Base-by-base conservation (phyloP, 108 stramenopile genomes). In the Stephanodiscus triporus region DNA sequence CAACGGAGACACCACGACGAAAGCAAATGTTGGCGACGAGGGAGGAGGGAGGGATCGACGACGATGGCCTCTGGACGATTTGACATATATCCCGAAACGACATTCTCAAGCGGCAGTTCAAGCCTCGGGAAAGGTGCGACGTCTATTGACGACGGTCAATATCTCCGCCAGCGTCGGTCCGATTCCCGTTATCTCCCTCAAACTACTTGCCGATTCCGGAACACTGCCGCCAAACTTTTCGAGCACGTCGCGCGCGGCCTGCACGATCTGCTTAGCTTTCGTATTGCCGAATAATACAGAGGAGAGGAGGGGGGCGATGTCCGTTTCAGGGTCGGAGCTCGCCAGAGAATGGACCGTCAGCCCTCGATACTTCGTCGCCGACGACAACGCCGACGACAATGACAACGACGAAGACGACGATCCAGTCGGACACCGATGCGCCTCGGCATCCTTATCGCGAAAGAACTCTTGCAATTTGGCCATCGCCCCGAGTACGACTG, bases 191-290 rank as follows among this genome's bases (percentile, higher is more conserved):
- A 92, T 71, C 42, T 83, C 49, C 47, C 81, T 38, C 27, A 92
- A 50, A 6, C 75, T 64, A 16, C 42, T 10, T 40, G 78, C 75
- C n/a, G 80, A 75, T 81, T 89, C 91, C 30, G 91, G 91, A 0
- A 92, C 91, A n/a, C 66, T n/a, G 23, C 88, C 91, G 27, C 78
- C 64, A 51, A 85, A 86, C 24, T 69, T 68, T 4, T 24, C 17
- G 11, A 76, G 17, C 17, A 92, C 74, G 55, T 89, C 88, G 42
- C 84, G 60, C 6, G 91, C 76, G 54, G 91, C 85, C 66, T 79
- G 78, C 8, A 92, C 88, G 42, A 92, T 76, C 54, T 92, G 88
- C 50, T 79, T 50, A 14, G 91, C 87, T 65, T 91, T 91, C 13
- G 65, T 66, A 64, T 87, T 87, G 66, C 88, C 86, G 50, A 85